Evolutionary conservation across 1,284 basidiomycete genomes (phyloP).

Genomic region (Fomitopsis palustris): DNA sequence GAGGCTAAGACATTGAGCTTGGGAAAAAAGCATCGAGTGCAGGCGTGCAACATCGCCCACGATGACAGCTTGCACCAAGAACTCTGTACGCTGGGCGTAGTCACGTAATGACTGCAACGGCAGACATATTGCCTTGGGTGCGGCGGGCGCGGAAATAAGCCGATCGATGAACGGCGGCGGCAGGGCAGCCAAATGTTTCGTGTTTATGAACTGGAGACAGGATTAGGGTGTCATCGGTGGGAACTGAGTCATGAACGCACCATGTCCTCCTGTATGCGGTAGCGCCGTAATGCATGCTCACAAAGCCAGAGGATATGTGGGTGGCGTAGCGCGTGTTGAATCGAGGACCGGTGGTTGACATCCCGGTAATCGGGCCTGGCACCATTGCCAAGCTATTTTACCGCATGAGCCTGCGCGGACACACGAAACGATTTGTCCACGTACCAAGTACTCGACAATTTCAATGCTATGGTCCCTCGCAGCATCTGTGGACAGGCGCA

Average conservation of each 20-base stretch:
- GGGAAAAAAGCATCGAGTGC: constrained; percentile 53
- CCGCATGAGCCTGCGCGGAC: constrained; percentile 15
- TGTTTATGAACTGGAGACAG: constrained; percentile 20
- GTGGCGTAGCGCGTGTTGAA: constrained; percentile 63
- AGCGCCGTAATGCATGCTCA: constrained; percentile 58
- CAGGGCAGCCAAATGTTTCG: constrained; percentile 17
- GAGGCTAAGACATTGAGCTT: constrained; percentile 23
- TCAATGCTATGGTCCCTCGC: constrained; percentile 64
- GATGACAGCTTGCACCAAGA: constrained; percentile 49
- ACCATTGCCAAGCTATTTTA: constrained; percentile 52
- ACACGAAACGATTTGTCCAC: constrained; percentile 20
- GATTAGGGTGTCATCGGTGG: not conserved
- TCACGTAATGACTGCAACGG: constrained; percentile 15
- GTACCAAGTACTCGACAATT: constrained; percentile 59
- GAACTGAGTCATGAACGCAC: constrained; percentile 32
- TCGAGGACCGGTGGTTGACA: constrained; percentile 60
- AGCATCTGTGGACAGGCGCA: constrained; percentile 47
- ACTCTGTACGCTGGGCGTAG: constrained; percentile 31
- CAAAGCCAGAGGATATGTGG: constrained; percentile 63
- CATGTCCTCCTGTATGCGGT: constrained; percentile 52
- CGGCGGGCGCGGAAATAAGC: constrained; percentile 1
- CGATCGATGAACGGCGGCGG: constrained; percentile 15
- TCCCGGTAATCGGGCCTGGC: constrained; percentile 70
- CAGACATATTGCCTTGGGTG: constrained; percentile 4
- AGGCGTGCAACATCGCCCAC: constrained; percentile 46